phyloP scores from a whole-genome alignment of 164 flowering plant genomes.

The Chimonanthus salicifolius region DNA sequence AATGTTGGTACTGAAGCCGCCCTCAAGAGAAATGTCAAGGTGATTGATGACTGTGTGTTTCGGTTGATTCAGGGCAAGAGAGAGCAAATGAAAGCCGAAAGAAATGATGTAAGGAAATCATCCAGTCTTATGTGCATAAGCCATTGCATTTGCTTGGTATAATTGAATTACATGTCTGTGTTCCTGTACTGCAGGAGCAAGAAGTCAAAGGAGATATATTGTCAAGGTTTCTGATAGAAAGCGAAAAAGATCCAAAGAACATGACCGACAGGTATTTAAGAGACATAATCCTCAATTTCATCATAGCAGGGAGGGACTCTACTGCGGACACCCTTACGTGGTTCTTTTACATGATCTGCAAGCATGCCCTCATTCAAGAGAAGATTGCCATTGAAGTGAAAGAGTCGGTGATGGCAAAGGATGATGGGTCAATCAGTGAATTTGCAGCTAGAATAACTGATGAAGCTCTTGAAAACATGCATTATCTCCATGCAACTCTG shows the following conservation, averaged over 20 bases:
- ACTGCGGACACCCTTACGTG: conserved; percentile 55
- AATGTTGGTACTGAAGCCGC: conserved; percentile 56
- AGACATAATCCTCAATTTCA: conserved; percentile 55
- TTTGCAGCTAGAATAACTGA: conserved; percentile 41
- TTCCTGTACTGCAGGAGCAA: conserved; percentile 11
- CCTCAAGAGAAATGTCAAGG: conserved; percentile 38
- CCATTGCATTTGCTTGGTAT: conserved; percentile 12
- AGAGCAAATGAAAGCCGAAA: conserved; percentile 16
- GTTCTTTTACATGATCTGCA: conserved; percentile 70
- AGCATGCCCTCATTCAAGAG: conserved; percentile 54
- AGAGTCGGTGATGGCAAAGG: conserved; percentile 10
- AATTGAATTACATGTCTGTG: background rate
- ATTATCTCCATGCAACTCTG: conserved; percentile 77
- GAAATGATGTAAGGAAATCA: background rate
- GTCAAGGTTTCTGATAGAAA: conserved; percentile 51
- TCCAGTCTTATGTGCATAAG: conserved; percentile 1
- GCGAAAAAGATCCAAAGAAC: conserved; percentile 39
- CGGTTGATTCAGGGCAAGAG: conserved; percentile 37
- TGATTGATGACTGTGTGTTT: conserved; percentile 42
- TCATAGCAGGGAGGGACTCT: conserved; percentile 64
- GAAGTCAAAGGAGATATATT: conserved; percentile 50
- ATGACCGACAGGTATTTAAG: conserved; percentile 55
- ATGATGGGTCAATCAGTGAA: conserved; percentile 17
- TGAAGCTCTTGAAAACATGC: conserved; percentile 63
- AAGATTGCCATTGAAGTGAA: conserved; percentile 45